Evolutionary conservation across 805 yeast species (phyloP), one percentile per base, ranked within the genome.

Genomic region (Ogataea methylovora): DNA sequence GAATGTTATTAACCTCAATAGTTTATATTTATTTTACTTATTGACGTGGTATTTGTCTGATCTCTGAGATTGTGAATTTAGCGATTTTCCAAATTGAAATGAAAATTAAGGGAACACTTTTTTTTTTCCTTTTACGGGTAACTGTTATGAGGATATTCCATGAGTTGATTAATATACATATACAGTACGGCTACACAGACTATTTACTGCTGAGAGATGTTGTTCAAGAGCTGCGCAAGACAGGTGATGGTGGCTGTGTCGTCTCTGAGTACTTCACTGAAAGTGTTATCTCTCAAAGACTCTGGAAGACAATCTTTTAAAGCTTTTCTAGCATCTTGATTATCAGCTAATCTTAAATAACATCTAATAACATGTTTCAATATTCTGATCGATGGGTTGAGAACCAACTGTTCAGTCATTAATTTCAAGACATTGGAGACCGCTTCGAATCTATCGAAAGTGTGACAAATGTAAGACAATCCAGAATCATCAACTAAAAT

Each of bases 331-430:
- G 97, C 97, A 42, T 94, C 94, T 24, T 77, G 66, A 49, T 90
- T 88, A 54, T 90, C 98, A 29, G 92, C 77, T 31, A 90, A 67
- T 43, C 98, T 73, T 61, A 90, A 67, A 53, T 90, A 90, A 56
- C 98, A 90, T 54, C 97, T 73, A 20, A 90, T 92, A 23, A 90
- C 95, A 53, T 92, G 97, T 54, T 90, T 88, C 40, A 90, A 67
- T 33, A 90, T 65, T 46, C 97, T 71, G 1, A 90, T 87, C 0
- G 95, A 82, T 37, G 82, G 85, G 43, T 76, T 71, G 32, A 73
- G 71, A 3, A 79, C 76, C 40, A 90, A 63, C 59, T 90, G 96
- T 35, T 82, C 85, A 30, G 92, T 88, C 94, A 92, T 92, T 30
- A 62, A 42, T 26, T 84, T 74, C 41, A 90, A 69, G 3, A 92